Evolutionary conservation across 352 stramenopile species (phyloP), one percentile per base, ranked within the genome.

Genomic region (Pythium sukuiense): DNA sequence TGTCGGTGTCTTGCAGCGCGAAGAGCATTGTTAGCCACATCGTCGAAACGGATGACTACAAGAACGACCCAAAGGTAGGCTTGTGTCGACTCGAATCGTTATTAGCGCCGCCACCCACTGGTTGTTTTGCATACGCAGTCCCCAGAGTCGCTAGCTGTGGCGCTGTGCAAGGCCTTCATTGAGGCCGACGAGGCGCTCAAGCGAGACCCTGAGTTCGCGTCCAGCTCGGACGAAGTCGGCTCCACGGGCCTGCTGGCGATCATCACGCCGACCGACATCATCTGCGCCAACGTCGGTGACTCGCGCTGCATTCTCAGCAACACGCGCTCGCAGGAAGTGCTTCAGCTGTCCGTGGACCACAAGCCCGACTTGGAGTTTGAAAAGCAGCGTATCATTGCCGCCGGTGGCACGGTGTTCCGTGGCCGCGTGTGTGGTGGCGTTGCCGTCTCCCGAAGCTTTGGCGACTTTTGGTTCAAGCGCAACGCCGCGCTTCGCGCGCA

Each of bases 391-490:
- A 96, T 96, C 57, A 71, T 95, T 62, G 81, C 83, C 4, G 86
- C 88, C 0, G 88, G 88, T 20, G 88, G 88, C 27, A 95, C 82
- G 0, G 88, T 96, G 6, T 95, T 95, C 62, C 86, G 88, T 55
- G 86, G 86, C 30, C 85, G 88, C 48, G 88, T 96, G 59, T 93
- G 84, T 63, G 88, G 88, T 33, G 88, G 86, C 48, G 86, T 96
- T 26, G 88, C 88, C 13, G 88, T 96, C 18, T 93, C 86, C 30
- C 79, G 88, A 39, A 93, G 85, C 74, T 95, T 96, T 64, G 88
- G 88, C 14, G 88, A 96, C 63, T 81, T 95, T 63, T 95, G 86
- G 86, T 96, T 95, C 71, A 96, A 96, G 76, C 79, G 86, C 65
- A 94, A 96, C 61, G 71, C 61, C 0, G 81, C 77, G 3, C 76